Conservation (phyloP, 345 rosid species). For the Laguncularia racemosa region DNA sequence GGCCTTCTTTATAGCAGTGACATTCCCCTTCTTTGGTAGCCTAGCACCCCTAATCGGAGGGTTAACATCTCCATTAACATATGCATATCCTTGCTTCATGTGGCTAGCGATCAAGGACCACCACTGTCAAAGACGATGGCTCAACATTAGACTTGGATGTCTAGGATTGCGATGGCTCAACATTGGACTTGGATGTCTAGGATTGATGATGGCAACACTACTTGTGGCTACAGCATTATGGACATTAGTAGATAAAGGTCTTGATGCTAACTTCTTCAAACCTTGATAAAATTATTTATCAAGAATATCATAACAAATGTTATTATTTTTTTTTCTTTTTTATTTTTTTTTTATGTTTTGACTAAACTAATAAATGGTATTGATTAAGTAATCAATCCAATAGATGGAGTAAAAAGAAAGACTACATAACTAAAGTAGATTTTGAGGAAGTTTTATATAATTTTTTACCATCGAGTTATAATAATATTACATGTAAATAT, state of each 20-base stretch:
- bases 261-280: constrained; percentile 38
- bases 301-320: not conserved
- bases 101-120: constrained; percentile 31
- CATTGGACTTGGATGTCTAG: constrained; percentile 34
- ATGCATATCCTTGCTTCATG: constrained; percentile 53
- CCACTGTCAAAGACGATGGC: constrained; percentile 13
- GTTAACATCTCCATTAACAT: constrained; percentile 30
- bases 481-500: too few species aligned
- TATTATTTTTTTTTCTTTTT: too few species aligned
- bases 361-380: too few species aligned
- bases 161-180: constrained; percentile 33
- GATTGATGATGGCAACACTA: constrained; percentile 18
- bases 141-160: constrained; percentile 38
- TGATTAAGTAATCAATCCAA: too few species aligned
- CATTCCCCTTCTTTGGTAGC: constrained; percentile 42
- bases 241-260: constrained; percentile 27
- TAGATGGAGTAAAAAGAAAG: too few species aligned
- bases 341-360: too few species aligned
- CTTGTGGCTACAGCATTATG: constrained; percentile 31
- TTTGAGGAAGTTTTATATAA: too few species aligned
- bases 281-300: constrained; percentile 12
- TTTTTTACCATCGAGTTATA: too few species aligned
- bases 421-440: too few species aligned
- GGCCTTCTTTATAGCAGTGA: constrained; percentile 26
- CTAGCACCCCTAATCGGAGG: constrained; percentile 39